phyloP scores from a whole-genome alignment of 2,329 filamentous ascomycete genomes.

The Grosmannia clavigera region DNA sequence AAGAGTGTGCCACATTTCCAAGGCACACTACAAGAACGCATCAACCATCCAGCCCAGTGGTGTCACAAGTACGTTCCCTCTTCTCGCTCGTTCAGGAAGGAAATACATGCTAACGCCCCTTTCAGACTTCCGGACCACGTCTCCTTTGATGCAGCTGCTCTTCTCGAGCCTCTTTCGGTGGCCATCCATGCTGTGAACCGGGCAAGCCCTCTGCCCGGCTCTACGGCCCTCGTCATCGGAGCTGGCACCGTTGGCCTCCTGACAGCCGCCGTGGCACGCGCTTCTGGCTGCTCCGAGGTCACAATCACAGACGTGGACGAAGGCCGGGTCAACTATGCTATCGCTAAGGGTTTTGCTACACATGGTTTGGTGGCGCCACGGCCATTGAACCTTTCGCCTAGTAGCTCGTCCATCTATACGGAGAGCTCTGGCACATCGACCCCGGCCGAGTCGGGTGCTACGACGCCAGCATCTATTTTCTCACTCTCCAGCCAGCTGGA shows the following conservation, averaged over 20 bases:
- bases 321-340: conserved; percentile 46
- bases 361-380: conserved; percentile 43
- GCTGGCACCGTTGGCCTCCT: conserved; percentile 52
- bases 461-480: conserved; percentile 33
- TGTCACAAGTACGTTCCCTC: conserved; percentile 41
- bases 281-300: conserved; percentile 45
- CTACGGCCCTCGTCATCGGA: conserved; percentile 50
- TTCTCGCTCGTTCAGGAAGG: background rate
- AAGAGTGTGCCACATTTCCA: conserved; percentile 53
- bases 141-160: conserved; percentile 46
- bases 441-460: conserved; percentile 25
- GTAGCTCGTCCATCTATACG: conserved; percentile 28
- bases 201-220: conserved; percentile 36
- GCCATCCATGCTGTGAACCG: conserved; percentile 50
- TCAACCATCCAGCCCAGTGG: conserved; percentile 50
- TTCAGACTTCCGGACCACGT: conserved; percentile 43
- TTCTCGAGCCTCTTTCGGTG: conserved; percentile 50
- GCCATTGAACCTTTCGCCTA: conserved; percentile 28
- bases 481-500: conserved; percentile 37
- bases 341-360: conserved; percentile 46
- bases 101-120: background rate
- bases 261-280: conserved; percentile 48
- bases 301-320: conserved; percentile 49
- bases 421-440: conserved; percentile 38
- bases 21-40: conserved; percentile 48